These are phyloP conservation scores for Gillenia trifoliata DNA, from an alignment of 306 rosid species.

Conservation along the genomic window DNA sequence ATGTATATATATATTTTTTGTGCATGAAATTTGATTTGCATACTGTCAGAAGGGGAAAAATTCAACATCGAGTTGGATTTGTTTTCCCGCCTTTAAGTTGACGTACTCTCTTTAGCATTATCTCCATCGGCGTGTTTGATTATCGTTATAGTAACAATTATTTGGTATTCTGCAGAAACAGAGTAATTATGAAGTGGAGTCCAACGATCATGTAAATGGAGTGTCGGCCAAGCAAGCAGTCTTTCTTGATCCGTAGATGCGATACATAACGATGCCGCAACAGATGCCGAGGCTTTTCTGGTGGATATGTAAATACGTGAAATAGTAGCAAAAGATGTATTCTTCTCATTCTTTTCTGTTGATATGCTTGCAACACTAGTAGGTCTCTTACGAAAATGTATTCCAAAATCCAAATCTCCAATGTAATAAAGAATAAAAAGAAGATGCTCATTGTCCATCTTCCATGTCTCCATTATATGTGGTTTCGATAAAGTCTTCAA, in stretches of 20 bases:
- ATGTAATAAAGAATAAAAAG: conserved; percentile 49
- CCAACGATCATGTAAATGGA: conserved; percentile 34
- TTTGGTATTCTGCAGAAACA: conserved; percentile 38
- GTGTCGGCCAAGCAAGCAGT: conserved; percentile 54
- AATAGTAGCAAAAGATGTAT: conserved; percentile 32
- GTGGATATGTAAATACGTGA: conserved; percentile 54
- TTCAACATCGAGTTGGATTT: neutral
- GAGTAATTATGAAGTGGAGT: conserved; percentile 24
- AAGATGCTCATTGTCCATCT: conserved; percentile 12
- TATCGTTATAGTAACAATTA: neutral
- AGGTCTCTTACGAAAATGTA: conserved; percentile 17
- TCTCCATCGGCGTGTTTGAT: neutral
- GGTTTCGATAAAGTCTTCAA: neutral
- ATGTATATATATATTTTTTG: conserved; percentile 21
- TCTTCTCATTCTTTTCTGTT: conserved; percentile 79
- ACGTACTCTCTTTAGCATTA: neutral
- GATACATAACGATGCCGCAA: neutral
- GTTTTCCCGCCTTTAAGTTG: neutral
- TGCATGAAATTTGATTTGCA: neutral
- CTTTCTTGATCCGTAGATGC: conserved; percentile 55
- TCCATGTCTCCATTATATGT: neutral
- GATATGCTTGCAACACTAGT: conserved; percentile 51
- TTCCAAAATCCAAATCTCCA: conserved; percentile 30
- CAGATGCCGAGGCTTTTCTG: conserved; percentile 8
- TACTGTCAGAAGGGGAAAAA: neutral